A percentile compares a stretch with the other conserved stretches of the same genome.
phyloP scores from a whole-genome alignment of 805 yeast genomes.

The Metschnikowia reukaufii region DNA sequence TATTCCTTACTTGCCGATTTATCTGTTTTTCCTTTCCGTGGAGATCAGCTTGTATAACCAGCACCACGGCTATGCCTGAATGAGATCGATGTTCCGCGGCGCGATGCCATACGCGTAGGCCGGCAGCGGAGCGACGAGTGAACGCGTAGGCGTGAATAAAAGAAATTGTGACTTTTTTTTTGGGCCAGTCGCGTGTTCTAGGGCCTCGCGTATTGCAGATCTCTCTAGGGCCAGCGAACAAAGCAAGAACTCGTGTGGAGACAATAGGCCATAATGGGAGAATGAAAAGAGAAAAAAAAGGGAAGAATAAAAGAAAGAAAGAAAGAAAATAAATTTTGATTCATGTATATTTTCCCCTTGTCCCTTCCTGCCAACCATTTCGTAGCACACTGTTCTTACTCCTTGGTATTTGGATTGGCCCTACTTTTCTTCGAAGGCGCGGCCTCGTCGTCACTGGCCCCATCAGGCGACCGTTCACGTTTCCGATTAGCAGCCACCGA shows the following conservation, averaged over 20 bases:
- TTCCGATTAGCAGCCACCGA: conserved; percentile 7
- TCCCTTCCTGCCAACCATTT: too few relatives aligned
- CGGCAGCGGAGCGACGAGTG: background rate
- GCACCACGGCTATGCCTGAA: too few relatives aligned
- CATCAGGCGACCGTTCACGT: conserved; percentile 7
- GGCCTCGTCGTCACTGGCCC: background rate
- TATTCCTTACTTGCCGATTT: too few relatives aligned
- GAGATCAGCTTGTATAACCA: too few relatives aligned
- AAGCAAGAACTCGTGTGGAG: too few relatives aligned
- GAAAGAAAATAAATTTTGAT: too few relatives aligned
- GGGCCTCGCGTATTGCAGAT: background rate
- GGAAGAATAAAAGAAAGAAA: too few relatives aligned
- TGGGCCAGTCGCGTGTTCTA: background rate
- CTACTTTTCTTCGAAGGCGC: background rate
- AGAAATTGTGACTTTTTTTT: background rate
- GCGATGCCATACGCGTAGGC: conserved; percentile 4
- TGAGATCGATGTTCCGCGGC: background rate
- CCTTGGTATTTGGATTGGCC: background rate
- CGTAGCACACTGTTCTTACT: background rate
- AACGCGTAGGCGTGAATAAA: background rate
- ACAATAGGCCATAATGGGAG: too few relatives aligned
- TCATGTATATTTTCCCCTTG: background rate
- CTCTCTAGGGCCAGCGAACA: background rate
- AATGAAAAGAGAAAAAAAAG: too few relatives aligned
- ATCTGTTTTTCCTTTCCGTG: too few relatives aligned